These are phyloP conservation scores for Myriosclerotinia duriaeana DNA, from an alignment of 2,329 filamentous ascomycete genomes.

Conservation along the genomic window DNA sequence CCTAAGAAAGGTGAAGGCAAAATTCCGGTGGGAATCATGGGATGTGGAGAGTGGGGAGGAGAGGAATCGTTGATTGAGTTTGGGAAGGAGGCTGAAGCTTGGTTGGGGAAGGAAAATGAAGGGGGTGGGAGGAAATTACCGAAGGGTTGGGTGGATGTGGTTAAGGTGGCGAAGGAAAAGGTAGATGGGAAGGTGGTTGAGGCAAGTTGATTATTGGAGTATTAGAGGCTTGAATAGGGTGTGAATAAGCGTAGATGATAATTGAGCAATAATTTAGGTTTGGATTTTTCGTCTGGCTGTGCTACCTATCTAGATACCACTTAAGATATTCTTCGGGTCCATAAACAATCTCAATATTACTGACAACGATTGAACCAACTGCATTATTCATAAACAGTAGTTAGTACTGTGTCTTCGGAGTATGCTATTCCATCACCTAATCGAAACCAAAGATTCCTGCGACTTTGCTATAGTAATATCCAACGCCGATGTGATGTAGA, in stretches of 20 bases:
- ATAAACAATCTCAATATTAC: not conserved
- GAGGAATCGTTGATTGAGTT: conserved; percentile 64
- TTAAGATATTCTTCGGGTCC: not conserved
- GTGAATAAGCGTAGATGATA: not conserved
- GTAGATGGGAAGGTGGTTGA: conserved; percentile 51
- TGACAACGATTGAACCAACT: not conserved
- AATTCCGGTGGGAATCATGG: conserved; percentile 62
- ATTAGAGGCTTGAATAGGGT: not conserved
- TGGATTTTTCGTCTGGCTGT: not conserved
- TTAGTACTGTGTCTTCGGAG: too few relatives aligned
- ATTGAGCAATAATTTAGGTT: not conserved
- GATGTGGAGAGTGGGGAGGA: conserved; percentile 64
- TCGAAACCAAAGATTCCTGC: too few relatives aligned
- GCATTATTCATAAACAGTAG: not conserved
- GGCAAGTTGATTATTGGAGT: not conserved
- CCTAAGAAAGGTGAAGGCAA: conserved; percentile 50
- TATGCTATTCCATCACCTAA: too few relatives aligned
- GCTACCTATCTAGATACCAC: not conserved
- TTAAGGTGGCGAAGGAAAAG: conserved; percentile 48
- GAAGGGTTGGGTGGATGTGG: conserved; percentile 58
- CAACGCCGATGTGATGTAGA: too few relatives aligned
- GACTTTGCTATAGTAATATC: too few relatives aligned
- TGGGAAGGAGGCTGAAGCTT: conserved; percentile 57
- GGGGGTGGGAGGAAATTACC: conserved; percentile 53
- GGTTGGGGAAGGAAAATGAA: conserved; percentile 49